Evolutionary conservation across 2,329 filamentous ascomycete species (phyloP).

Genomic region (Thielaviopsis ethacetica): DNA sequence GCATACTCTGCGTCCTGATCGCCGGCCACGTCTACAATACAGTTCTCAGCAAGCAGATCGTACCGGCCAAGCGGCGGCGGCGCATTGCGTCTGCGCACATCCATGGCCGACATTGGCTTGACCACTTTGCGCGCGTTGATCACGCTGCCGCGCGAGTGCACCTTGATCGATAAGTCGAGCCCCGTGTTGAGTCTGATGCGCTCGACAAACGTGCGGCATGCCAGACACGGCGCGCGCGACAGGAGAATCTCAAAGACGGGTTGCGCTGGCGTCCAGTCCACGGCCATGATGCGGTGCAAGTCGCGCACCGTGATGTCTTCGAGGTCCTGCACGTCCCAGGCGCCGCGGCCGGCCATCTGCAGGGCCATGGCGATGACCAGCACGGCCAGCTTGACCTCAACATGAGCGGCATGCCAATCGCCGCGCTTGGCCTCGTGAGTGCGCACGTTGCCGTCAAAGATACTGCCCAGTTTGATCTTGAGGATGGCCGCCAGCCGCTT

Average conservation of each 20-base stretch:
- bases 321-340: background rate
- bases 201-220: conserved; percentile 6
- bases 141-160: background rate
- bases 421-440: background rate
- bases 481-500: conserved; percentile 16
- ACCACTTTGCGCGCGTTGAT: background rate
- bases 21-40: too few relatives aligned
- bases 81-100: background rate
- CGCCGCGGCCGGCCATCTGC: background rate
- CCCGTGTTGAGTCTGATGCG: background rate
- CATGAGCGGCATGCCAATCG: conserved; percentile 19
- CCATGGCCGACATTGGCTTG: background rate
- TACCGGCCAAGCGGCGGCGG: background rate
- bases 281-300: background rate
- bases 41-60: background rate
- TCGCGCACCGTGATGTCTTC: background rate
- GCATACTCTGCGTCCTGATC: too few relatives aligned
- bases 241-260: conserved; percentile 10
- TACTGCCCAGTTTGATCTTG: background rate
- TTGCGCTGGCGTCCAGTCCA: background rate
- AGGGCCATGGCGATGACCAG: conserved; percentile 20
- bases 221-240: conserved; percentile 3
- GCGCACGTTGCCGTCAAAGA: background rate
- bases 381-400: conserved; percentile 25
- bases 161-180: conserved; percentile 1